Base-by-base conservation (phyloP, 768 basidiomycete species). In the Podaxis pistillaris region DNA sequence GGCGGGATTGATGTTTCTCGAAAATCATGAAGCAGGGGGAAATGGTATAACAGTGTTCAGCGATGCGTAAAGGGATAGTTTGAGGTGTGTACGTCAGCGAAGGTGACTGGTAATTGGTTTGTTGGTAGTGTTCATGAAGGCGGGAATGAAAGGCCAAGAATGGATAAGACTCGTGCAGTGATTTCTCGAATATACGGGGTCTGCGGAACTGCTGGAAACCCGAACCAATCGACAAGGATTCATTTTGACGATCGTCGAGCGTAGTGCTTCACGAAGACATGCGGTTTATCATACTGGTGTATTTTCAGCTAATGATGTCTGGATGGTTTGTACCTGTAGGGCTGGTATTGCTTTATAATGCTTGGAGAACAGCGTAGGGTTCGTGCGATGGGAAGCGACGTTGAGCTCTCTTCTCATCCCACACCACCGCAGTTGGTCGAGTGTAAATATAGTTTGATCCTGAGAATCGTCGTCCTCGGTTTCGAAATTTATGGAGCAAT, bases 391-490 rank as follows among this genome's bases (percentile, higher is more conserved):
- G 24, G 54, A 56, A 56, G 54, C 22, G 13, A 37, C 19, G 46
- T 50, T 30, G 33, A 36, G 46, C n/a, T n/a, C 28, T 49, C 28
- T 49, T 58, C 44, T 33, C 57, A 49, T 58, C 57, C 57, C 57
- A 58, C 57, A 58, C 46, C 8, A 36, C 44, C 46, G n/a, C 44
- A 49, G 46, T 46, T 46, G 12, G 22, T 24, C 2, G 30, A 49
- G 28, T 6, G 22, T 37, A 47, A 19, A 49, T 49, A 49, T 47
- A 58, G 44, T 22, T 36, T 19, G 36, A n/a, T 19, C 46, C 57
- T 36, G 57, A 58, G 46, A 49, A 37, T 33, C 19, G 17, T 49
- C 40, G 11, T 58, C 46, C 46, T 49, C 36, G 44, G 22, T 24
- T 15, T 22, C 33, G 30, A 58, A 58, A 30, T 58, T 33, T 12